Percentiles rank a stretch among this genome's conserved stretches.
Evolutionary conservation across 2,329 filamentous ascomycete genomes (phyloP).

Genomic region (Ceratocystis harringtonii): DNA sequence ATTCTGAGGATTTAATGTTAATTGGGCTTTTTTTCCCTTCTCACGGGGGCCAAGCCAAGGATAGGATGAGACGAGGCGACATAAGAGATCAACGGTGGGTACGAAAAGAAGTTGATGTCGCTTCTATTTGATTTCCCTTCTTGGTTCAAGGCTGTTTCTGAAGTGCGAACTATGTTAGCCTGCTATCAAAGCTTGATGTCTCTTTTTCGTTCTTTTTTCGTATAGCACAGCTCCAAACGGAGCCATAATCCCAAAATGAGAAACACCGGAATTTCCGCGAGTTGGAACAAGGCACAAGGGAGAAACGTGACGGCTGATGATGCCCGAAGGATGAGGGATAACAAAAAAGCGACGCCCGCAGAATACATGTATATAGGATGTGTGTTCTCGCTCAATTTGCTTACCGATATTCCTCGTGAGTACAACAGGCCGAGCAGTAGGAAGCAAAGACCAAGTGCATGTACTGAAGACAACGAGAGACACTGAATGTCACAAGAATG

Average conservation of each 20-base stretch:
- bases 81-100: neutral
- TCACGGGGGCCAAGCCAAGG: neutral
- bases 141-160: neutral
- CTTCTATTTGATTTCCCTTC: neutral
- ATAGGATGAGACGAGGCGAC: constrained; percentile 5
- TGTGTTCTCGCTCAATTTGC: neutral
- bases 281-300: neutral
- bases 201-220: neutral
- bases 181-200: neutral
- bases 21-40: neutral
- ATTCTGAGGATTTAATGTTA: neutral
- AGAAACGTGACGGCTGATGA: neutral
- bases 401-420: neutral
- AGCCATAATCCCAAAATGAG: constrained; percentile 5
- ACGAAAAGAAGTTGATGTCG: neutral
- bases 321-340: neutral
- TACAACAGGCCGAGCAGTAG: neutral
- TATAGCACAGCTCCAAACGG: neutral
- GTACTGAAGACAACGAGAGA: neutral
- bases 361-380: neutral
- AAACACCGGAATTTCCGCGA: neutral
- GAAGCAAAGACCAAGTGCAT: neutral
- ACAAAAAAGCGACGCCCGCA: neutral
- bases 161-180: neutral
- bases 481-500: neutral